Base-by-base conservation (phyloP, 139 green algal species). In the Pedinophyceae sp. region DNA sequence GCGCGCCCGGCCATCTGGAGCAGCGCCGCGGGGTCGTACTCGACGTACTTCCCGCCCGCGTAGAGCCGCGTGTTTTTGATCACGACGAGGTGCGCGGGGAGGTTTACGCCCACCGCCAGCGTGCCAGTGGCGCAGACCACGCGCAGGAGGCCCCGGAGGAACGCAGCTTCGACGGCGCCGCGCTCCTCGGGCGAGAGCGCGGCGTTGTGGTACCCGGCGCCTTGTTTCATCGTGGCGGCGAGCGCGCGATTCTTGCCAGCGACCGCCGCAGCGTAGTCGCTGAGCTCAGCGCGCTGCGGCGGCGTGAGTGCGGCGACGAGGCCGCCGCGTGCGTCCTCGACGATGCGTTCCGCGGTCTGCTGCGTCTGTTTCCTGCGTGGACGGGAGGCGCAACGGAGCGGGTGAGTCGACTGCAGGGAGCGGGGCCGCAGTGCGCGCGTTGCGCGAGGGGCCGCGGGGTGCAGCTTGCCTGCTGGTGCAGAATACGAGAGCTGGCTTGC, bases 61-160 rank as follows among this genome's bases (percentile, higher is more conserved):
- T 71, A 83, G n/a, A 74, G 71, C 24, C 73, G 51, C 1, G 84
- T 93, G 26, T 82, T 84, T 58, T 93, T 89, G 26, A 95, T 64
- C 2, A 95, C 65, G 19, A 95, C 87, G 51, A 96, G 76, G 59
- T 93, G 78, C 2, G 88, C 88, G 17, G 88, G 88, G 50, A 96
- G 75, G 62, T 96, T 96, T 18, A 96, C 81, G 19, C 88, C 88
- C 60, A 84, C 61, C 0, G 88, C 88, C 34, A 96, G 66, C 0
- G 88, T 96, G 26, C 73, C 81, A 1, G 87, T 95, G 16, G 78
- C 80, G 64, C 85, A 93, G 29, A 94, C 65, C 27, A 93, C 80
- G 48, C 60, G 50, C 27, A 94, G 55, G 34, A 75, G 63, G 3
- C 59, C 46, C 1, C 60, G 27, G 6, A 71, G 60, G 66, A 95